phyloP scores from a whole-genome alignment of 495 filamentous ascomycete genomes.

The Wilcoxina mikolae region DNA sequence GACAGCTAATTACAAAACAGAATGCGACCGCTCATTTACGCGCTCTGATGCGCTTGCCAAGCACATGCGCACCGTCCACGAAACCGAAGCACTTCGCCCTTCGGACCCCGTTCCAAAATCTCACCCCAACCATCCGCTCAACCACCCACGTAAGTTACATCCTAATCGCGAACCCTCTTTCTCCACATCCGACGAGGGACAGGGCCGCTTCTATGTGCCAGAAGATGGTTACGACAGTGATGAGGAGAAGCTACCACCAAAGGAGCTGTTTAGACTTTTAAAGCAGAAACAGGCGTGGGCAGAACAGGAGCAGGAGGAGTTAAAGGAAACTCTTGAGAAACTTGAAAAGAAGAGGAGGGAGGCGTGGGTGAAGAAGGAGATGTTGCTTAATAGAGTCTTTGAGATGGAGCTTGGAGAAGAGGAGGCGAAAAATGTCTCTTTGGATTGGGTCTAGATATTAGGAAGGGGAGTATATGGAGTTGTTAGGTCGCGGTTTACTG shows the following conservation, averaged over 20 bases:
- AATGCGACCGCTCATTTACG: constrained; percentile 96
- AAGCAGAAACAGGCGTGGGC: constrained; percentile 71
- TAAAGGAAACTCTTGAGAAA: constrained; percentile 48
- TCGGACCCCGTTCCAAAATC: constrained; percentile 75
- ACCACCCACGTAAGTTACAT: constrained; percentile 12
- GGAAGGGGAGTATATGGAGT: not conserved
- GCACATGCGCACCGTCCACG: constrained; percentile 97
- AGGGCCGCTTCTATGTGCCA: constrained; percentile 35
- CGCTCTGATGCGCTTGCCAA: constrained; percentile 93
- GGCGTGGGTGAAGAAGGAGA: constrained; percentile 77
- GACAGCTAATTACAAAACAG: constrained; percentile 24
- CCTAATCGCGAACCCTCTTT: constrained; percentile 7
- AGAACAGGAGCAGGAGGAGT: constrained; percentile 47
- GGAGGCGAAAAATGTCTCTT: constrained; percentile 18
- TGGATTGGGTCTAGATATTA: constrained; percentile 18
- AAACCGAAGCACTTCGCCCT: constrained; percentile 80
- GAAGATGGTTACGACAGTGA: constrained; percentile 56
- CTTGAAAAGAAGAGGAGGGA: constrained; percentile 53
- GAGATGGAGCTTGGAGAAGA: constrained; percentile 35
- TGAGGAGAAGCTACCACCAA: constrained; percentile 39
- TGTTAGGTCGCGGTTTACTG: no score
- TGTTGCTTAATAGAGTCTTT: constrained; percentile 41
- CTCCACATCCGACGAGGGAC: constrained; percentile 2
- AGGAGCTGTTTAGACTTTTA: constrained; percentile 56
- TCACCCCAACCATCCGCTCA: constrained; percentile 39